These are phyloP conservation scores for Detonula confervacea DNA, from an alignment of 352 stramenopile genomes.

Conservation along the genomic window DNA sequence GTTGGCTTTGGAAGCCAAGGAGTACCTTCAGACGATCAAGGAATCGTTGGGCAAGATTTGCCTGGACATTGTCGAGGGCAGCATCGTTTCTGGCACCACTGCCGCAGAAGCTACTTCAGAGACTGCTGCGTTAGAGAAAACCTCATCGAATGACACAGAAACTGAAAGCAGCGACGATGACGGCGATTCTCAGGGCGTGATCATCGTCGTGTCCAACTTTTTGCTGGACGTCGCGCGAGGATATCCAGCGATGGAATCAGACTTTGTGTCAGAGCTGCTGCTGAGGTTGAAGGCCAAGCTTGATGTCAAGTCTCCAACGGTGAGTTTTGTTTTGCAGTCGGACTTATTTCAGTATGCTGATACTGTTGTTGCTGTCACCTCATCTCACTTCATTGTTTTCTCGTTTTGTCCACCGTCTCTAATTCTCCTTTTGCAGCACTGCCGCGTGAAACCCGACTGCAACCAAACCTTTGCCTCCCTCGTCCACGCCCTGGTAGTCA, in stretches of 20 bases:
- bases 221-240: constrained; percentile 66
- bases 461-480: constrained; percentile 70
- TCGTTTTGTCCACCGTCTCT: neutral
- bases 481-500: constrained; percentile 73
- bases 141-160: neutral
- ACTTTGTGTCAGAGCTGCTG: constrained; percentile 57
- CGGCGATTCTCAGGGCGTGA: constrained; percentile 61
- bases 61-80: constrained; percentile 55
- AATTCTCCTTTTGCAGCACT: constrained; percentile 29
- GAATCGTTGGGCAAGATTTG: constrained; percentile 31
- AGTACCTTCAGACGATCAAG: constrained; percentile 46
- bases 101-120: neutral
- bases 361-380: neutral
- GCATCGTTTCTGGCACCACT: constrained; percentile 13
- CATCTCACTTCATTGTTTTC: neutral
- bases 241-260: constrained; percentile 57
- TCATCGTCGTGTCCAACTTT: constrained; percentile 74
- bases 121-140: neutral
- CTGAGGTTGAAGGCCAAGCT: constrained; percentile 52
- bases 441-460: constrained; percentile 55
- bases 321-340: constrained; percentile 18
- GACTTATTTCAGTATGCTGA: neutral
- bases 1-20: constrained; percentile 32
- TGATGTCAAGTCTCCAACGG: constrained; percentile 43
- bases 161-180: neutral